These are phyloP conservation scores for Xylaria hypoxylon DNA, from an alignment of 2,329 filamentous ascomycete genomes.

Conservation along the genomic window DNA sequence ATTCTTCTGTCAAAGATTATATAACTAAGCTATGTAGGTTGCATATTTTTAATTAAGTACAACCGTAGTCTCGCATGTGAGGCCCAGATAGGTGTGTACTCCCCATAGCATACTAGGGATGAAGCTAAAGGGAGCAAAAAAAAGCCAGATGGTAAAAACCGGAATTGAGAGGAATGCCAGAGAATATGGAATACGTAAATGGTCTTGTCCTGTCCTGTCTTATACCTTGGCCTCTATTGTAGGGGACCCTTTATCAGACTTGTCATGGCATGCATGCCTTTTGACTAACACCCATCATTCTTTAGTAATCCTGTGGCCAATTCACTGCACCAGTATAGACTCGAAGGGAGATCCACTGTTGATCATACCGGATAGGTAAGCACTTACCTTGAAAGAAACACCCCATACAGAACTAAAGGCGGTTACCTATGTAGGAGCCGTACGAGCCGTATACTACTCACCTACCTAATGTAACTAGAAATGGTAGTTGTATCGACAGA, in stretches of 20 bases:
- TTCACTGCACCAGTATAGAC: constrained; percentile 23
- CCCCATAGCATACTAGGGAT: not conserved
- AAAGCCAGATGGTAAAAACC: not conserved
- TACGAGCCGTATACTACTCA: not conserved
- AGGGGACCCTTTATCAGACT: not conserved
- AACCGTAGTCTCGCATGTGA: too few relatives aligned
- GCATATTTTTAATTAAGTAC: too few relatives aligned
- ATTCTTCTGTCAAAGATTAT: too few relatives aligned
- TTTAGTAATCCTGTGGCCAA: constrained; percentile 32
- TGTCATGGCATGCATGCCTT: constrained; percentile 13
- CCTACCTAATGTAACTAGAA: too few relatives aligned
- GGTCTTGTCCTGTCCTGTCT: constrained; percentile 1
- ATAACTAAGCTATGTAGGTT: too few relatives aligned
- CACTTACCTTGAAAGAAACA: not conserved
- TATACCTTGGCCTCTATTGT: constrained; percentile 10
- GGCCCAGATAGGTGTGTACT: too few relatives aligned
- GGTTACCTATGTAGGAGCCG: constrained; percentile 12
- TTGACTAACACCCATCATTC: constrained; percentile 11
- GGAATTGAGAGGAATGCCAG: not conserved
- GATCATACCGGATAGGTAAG: not conserved
- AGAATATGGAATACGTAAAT: not conserved
- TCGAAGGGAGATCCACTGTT: constrained; percentile 7
- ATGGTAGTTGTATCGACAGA: too few relatives aligned
- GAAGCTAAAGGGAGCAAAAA: not conserved
- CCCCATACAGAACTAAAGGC: not conserved